Conservation (phyloP, 2,329 filamentous ascomycete genomes). For the Trematosphaeria pertusa region DNA sequence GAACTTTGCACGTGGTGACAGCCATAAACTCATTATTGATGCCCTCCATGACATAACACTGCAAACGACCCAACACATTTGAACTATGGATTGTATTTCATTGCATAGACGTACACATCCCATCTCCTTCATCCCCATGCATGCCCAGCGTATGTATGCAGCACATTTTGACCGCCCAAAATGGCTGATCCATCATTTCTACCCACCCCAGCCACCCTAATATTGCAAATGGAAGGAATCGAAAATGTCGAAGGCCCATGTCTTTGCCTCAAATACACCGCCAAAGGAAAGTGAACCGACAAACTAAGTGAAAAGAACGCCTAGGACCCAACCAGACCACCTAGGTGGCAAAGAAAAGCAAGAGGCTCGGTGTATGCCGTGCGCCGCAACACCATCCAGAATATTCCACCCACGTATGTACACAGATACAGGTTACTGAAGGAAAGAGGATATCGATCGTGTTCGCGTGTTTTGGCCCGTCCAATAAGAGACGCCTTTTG, state of each 20-base stretch:
- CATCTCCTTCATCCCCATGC: background rate
- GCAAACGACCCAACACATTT: no score
- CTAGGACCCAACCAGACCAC: background rate
- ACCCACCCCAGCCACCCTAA: background rate
- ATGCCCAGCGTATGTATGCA: background rate
- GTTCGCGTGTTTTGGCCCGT: constrained; percentile 5
- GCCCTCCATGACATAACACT: no score
- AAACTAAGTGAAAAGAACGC: constrained; percentile 3
- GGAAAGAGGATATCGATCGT: constrained; percentile 11
- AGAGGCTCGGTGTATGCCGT: constrained; percentile 8
- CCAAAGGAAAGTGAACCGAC: background rate
- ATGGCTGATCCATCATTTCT: background rate
- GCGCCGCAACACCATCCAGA: constrained; percentile 13
- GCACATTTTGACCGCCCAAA: background rate
- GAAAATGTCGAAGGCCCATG: background rate
- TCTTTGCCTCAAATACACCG: background rate
- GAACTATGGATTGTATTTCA: background rate
- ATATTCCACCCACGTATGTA: constrained; percentile 14
- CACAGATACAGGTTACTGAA: constrained; percentile 16
- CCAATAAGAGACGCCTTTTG: constrained; percentile 2
- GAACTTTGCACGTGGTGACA: background rate
- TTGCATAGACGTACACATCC: background rate
- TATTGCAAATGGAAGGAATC: background rate
- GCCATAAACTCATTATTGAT: no score
- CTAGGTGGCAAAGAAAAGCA: background rate